Conservation (phyloP, 345 rosid species). For the Corymbia maculata region DNA sequence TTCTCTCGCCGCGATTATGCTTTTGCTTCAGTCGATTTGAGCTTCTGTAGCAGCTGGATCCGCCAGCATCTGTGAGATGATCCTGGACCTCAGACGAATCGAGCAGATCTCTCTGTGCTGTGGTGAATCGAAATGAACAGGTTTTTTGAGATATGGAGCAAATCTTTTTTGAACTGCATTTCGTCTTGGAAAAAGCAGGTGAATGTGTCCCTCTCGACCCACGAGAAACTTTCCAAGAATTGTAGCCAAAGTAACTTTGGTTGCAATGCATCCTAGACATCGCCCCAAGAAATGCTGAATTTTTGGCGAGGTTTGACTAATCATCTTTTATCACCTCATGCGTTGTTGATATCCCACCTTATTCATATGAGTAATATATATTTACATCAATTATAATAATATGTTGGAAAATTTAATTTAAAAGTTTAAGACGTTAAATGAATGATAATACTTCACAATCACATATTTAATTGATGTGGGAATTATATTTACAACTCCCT, state of each 20-base stretch:
- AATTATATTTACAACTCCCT: not conserved
- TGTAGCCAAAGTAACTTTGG: not conserved
- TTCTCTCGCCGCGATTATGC: not conserved
- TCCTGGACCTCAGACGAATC: not conserved
- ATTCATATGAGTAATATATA: not conserved
- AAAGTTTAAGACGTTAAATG: fast-evolving
- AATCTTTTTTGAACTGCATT: not conserved
- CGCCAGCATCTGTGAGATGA: not conserved
- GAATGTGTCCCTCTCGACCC: not conserved
- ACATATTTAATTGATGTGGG: fast-evolving
- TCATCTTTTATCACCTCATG: not conserved
- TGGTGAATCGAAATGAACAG: not conserved
- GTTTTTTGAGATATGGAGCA: not conserved
- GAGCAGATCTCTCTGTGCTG: not conserved
- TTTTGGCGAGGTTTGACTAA: not conserved
- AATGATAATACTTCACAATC: not conserved
- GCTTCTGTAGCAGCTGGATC: not conserved
- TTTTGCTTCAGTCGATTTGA: not conserved
- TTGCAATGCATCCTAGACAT: not conserved
- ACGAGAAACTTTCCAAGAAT: not conserved
- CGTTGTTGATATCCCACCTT: not conserved
- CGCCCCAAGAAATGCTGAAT: not conserved
- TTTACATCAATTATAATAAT: not conserved
- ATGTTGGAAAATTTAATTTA: not conserved
- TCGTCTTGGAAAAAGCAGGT: not conserved